These are phyloP conservation scores for Naegleria lovaniensis DNA, from an alignment of 208 protist genomes.

Conservation along the genomic window DNA sequence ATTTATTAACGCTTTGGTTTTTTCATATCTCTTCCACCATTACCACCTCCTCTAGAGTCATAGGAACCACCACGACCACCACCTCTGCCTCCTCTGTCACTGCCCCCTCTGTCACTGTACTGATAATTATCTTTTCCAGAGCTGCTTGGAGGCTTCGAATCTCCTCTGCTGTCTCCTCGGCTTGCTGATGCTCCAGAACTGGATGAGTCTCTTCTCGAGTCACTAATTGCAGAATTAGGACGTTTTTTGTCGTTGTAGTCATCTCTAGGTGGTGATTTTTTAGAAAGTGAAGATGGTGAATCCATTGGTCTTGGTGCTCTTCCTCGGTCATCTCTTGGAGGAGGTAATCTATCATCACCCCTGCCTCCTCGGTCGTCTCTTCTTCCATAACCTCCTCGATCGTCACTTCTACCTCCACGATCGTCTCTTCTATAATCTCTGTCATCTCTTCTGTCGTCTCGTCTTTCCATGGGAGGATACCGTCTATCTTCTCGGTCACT, in stretches of 20 bases:
- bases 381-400: neutral
- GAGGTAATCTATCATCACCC: neutral
- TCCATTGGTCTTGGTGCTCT: neutral
- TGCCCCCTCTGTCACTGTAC: neutral
- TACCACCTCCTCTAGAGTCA: neutral
- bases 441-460: neutral
- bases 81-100: neutral
- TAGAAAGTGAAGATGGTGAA: no score
- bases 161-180: neutral
- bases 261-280: neutral
- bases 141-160: neutral
- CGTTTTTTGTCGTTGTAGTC: neutral
- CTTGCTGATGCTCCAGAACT: neutral
- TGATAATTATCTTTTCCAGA: neutral
- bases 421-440: neutral
- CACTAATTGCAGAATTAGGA: neutral
- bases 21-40: neutral
- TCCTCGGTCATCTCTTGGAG: neutral
- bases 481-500: neutral
- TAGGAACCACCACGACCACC: neutral
- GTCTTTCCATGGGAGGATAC: neutral
- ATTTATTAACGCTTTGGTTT: slow-evolving; percentile 17
- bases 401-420: neutral
- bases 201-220: neutral
- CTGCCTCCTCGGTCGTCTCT: neutral